Conservation (phyloP, 805 yeast genomes). For the Ogataea siamensis region DNA sequence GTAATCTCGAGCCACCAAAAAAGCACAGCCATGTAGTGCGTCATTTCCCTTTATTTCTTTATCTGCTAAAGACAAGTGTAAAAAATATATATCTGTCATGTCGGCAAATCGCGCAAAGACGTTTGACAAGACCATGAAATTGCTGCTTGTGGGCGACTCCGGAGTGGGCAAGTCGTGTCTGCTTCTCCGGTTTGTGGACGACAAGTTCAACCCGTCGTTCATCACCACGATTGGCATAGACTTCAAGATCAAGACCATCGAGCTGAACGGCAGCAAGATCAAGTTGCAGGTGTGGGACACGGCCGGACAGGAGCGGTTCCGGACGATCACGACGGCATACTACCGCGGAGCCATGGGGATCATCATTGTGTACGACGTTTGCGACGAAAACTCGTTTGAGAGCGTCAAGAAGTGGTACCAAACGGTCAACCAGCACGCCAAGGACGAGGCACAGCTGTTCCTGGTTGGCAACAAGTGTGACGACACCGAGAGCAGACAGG, state of each 20-base stretch:
- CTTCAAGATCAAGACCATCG: conserved; percentile 95
- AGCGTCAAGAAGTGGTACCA: conserved; percentile 93
- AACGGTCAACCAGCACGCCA: conserved; percentile 95
- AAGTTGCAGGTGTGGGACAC: conserved; percentile 97
- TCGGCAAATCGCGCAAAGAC: conserved; percentile 62
- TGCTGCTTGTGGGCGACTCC: conserved; percentile 90
- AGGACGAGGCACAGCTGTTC: conserved; percentile 91
- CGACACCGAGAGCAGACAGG: conserved; percentile 82
- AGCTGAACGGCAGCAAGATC: conserved; percentile 86
- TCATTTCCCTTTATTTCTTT: conserved; percentile 1
- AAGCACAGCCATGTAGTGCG: too few relatives aligned
- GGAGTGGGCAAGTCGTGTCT: conserved; percentile 88
- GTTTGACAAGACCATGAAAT: conserved; percentile 88
- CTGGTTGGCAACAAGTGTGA: conserved; percentile 96
- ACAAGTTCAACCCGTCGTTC: conserved; percentile 93
- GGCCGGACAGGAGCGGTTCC: conserved; percentile 95
- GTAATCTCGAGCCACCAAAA: too few relatives aligned
- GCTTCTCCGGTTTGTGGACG: conserved; percentile 89
- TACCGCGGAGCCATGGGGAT: conserved; percentile 90
- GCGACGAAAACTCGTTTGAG: conserved; percentile 88
- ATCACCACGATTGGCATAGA: conserved; percentile 98
- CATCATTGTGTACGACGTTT: conserved; percentile 78
- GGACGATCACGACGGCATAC: conserved; percentile 92
- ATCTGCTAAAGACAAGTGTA: conserved; percentile 12
- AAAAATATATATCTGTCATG: conserved; percentile 33